Conservation (phyloP, 805 yeast species). For the Kodamaea kakaduensis region DNA sequence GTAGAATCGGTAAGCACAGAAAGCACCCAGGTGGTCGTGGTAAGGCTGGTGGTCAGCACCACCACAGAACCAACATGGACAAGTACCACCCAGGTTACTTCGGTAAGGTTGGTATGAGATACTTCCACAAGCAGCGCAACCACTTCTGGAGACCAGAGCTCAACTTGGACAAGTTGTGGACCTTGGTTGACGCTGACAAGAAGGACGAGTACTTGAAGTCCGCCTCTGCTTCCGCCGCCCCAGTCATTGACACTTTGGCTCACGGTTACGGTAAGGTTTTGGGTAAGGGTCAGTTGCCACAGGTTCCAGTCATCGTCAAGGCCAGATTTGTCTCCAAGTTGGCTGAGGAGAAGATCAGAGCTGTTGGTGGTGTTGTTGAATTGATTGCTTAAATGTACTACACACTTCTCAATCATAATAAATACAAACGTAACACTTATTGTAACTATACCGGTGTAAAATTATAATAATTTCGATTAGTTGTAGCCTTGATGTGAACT, state of each 20-base stretch:
- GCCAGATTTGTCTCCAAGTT: conserved; percentile 99
- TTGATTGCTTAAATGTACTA: conserved; percentile 76
- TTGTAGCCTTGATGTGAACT: not conserved
- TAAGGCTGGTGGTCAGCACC: conserved; percentile 99
- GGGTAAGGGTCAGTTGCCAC: conserved; percentile 98
- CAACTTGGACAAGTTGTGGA: conserved; percentile 98
- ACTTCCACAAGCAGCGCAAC: conserved; percentile 92
- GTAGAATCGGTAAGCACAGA: conserved; percentile 99
- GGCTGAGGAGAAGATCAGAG: conserved; percentile 99
- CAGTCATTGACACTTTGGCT: conserved; percentile 99
- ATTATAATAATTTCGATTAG: not conserved
- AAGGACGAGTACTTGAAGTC: conserved; percentile 89
- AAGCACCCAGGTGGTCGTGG: conserved; percentile 99
- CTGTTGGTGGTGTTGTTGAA: conserved; percentile 99
- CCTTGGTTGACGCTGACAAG: conserved; percentile 88
- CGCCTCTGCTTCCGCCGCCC: conserved; percentile 86
- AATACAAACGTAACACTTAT: conserved; percentile 7
- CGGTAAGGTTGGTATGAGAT: conserved; percentile 99
- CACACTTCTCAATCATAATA: conserved; percentile 8
- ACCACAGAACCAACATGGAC: conserved; percentile 99
- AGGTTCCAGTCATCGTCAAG: conserved; percentile 97
- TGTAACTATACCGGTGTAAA: too few species aligned
- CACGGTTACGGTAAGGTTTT: conserved; percentile 99
- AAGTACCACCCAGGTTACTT: conserved; percentile 99
- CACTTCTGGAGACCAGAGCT: conserved; percentile 98